Percentiles rank a stretch among this genome's conserved stretches.
Evolutionary conservation across 2,329 filamentous ascomycete species (phyloP).

Genomic region (Chaetomium sp.): DNA sequence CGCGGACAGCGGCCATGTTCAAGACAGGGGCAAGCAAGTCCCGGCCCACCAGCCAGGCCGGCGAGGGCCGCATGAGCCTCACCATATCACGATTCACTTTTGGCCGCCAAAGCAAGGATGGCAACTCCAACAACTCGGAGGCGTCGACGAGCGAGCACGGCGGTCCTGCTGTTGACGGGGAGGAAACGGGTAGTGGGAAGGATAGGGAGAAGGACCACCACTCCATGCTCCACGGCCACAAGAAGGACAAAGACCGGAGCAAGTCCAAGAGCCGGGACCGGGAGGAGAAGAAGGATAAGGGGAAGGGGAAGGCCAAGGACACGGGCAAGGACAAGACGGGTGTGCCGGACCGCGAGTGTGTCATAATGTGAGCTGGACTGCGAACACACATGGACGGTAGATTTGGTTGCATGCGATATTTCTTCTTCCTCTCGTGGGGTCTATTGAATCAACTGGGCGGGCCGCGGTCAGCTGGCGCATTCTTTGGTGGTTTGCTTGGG

Average conservation of each 20-base stretch:
- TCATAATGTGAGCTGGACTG: slow-evolving; percentile 32
- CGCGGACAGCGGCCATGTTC: slow-evolving; percentile 60
- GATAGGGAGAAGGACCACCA: slow-evolving; percentile 21
- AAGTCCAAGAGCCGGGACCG: slow-evolving; percentile 45
- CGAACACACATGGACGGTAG: too few species aligned
- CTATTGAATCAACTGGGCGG: not conserved
- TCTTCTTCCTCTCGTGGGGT: not conserved
- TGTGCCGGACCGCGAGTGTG: slow-evolving; percentile 35
- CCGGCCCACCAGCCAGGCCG: slow-evolving; percentile 60
- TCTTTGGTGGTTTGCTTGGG: not conserved
- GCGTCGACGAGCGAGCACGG: slow-evolving; percentile 26
- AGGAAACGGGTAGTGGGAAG: slow-evolving; percentile 13
- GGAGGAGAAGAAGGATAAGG: slow-evolving; percentile 42
- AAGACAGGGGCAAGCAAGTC: slow-evolving; percentile 42
- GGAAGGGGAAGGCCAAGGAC: slow-evolving; percentile 20
- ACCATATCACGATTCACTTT: slow-evolving; percentile 60
- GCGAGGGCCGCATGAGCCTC: slow-evolving; percentile 59
- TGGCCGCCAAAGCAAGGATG: slow-evolving; percentile 55
- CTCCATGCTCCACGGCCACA: slow-evolving; percentile 6
- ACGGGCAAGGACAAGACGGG: slow-evolving; percentile 20
- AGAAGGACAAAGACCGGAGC: slow-evolving; percentile 41
- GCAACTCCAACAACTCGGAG: slow-evolving; percentile 27
- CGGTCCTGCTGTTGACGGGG: slow-evolving; percentile 31
- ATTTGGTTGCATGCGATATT: not conserved
- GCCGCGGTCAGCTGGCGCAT: not conserved